A percentile compares a stretch with the other conserved stretches of the same genome.
These are phyloP conservation scores for Magnolia officinalis DNA, from an alignment of 164 flowering plant genomes.

Conservation along the genomic window DNA sequence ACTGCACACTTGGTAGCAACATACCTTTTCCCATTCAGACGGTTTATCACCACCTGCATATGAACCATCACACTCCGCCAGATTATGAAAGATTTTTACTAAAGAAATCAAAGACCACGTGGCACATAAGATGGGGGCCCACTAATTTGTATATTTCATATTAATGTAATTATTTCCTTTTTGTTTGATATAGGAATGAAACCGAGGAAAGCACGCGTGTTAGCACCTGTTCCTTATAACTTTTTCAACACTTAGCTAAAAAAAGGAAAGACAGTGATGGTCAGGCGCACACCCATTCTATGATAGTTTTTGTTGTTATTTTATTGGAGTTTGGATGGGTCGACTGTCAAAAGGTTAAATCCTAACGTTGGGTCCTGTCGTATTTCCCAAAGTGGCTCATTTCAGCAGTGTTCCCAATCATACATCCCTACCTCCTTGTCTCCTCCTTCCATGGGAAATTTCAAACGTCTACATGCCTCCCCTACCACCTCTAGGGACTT, in stretches of 20 bases:
- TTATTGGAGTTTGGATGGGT: not conserved
- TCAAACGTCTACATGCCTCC: not conserved
- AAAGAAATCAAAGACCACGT: too few species aligned
- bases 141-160: too few species aligned
- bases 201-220: too few species aligned
- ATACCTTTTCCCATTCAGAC: too few species aligned
- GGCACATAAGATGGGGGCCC: too few species aligned
- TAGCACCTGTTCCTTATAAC: not conserved
- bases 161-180: too few species aligned
- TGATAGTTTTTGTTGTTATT: not conserved
- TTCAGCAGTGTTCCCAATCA: not conserved
- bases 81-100: too few species aligned
- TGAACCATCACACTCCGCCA: too few species aligned
- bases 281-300: not conserved
- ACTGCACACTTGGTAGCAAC: too few species aligned
- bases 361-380: constrained; percentile 1
- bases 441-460: not conserved
- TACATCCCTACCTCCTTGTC: not conserved
- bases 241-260: not conserved
- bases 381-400: not conserved
- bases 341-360: not conserved
- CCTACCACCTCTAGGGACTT: not conserved
- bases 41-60: too few species aligned
- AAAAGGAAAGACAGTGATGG: not conserved
- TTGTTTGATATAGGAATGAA: too few species aligned